A percentile compares a stretch with the other conserved stretches of the same genome.
Conservation (phyloP, 768 basidiomycete species). For the Cyclocybe cylindracea region DNA sequence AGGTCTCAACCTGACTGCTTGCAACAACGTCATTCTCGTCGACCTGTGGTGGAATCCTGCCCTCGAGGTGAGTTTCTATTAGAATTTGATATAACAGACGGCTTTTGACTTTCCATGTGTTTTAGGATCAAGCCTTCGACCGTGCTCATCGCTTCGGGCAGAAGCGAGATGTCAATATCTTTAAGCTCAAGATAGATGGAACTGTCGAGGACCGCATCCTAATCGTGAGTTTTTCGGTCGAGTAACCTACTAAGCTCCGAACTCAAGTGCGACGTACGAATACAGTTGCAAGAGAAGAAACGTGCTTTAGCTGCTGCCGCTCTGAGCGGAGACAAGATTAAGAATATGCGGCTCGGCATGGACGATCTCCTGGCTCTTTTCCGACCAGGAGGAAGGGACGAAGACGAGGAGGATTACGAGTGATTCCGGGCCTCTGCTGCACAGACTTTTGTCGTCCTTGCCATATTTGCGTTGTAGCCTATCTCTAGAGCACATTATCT, state of each 20-base stretch:
- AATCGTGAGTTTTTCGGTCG: constrained; percentile 38
- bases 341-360: constrained; percentile 80
- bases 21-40: constrained; percentile 91
- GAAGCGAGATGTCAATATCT: constrained; percentile 81
- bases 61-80: constrained; percentile 56
- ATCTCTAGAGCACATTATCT: neutral
- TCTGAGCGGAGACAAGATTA: constrained; percentile 84
- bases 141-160: constrained; percentile 91
- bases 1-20: constrained; percentile 90
- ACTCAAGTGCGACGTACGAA: too few species aligned
- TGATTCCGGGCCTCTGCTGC: constrained; percentile 4
- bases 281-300: constrained; percentile 89
- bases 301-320: constrained; percentile 82
- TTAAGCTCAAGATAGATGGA: constrained; percentile 82
- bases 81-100: constrained; percentile 6
- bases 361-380: constrained; percentile 87
- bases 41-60: constrained; percentile 98
- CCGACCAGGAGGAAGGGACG: constrained; percentile 55
- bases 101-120: neutral
- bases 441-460: neutral
- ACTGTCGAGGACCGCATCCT: constrained; percentile 91
- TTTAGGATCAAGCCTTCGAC: constrained; percentile 90
- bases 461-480: neutral
- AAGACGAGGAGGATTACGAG: constrained; percentile 52
- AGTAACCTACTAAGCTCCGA: too few species aligned